These are phyloP conservation scores for Gracilaria domingensis DNA, from an alignment of 23 red algal genomes.

Conservation along the genomic window DNA sequence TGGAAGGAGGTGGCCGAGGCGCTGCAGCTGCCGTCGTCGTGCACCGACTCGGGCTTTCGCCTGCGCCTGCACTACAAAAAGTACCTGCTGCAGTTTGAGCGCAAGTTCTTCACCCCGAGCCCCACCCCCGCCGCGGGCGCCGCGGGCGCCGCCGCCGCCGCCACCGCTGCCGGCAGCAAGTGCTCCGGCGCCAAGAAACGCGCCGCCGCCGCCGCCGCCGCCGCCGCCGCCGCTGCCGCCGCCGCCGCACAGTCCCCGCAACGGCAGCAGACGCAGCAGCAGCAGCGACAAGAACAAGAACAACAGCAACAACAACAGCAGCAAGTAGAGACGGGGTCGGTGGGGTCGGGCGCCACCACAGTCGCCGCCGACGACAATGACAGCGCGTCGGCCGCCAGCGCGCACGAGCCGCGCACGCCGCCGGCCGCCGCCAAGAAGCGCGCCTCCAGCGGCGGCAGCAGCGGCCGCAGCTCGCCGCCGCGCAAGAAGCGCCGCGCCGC, in stretches of 20 bases:
- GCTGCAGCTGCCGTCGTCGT: slow-evolving; percentile 76
- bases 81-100: slow-evolving; percentile 77
- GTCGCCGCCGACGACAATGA: slow-evolving; percentile 7
- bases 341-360: neutral
- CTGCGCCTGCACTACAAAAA: slow-evolving; percentile 91
- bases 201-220: slow-evolving; percentile 1
- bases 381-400: neutral
- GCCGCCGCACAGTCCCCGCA: too few species aligned
- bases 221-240: neutral
- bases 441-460: neutral
- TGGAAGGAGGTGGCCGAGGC: slow-evolving; percentile 97
- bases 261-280: neutral
- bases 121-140: neutral
- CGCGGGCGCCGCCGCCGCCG: neutral
- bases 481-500: neutral
- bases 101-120: slow-evolving; percentile 64
- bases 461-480: neutral
- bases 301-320: too few species aligned
- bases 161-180: neutral
- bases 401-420: neutral
- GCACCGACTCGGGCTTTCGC: slow-evolving; percentile 93
- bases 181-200: neutral
- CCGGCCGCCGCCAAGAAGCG: neutral
- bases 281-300: too few species aligned
- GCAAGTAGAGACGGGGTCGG: neutral